phyloP scores from a whole-genome alignment of 2,329 filamentous ascomycete genomes.

The Aaosphaeria arxii region DNA sequence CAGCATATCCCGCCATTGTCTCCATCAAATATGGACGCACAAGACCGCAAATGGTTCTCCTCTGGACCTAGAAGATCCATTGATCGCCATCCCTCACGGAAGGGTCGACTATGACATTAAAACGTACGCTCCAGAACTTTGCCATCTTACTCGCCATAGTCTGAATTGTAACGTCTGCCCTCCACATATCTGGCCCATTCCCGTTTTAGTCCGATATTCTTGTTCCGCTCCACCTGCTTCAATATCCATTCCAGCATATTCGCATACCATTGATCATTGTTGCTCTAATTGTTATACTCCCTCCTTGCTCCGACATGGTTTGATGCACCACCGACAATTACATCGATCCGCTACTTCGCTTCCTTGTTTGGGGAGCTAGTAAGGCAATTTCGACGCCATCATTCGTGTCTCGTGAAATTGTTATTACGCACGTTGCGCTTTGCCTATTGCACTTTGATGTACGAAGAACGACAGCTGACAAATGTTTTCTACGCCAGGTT shows the following conservation, averaged over 20 bases:
- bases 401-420: too few species aligned
- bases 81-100: conserved; percentile 65
- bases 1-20: conserved; percentile 68
- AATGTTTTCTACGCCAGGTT: conserved; percentile 46
- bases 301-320: too few species aligned
- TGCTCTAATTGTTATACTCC: too few species aligned
- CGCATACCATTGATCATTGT: too few species aligned
- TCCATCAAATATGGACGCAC: conserved; percentile 70
- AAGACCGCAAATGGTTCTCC: conserved; percentile 53
- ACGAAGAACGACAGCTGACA: conserved; percentile 3
- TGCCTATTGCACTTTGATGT: background rate
- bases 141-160: conserved; percentile 1
- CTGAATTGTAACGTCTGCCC: background rate
- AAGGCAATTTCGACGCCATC: too few species aligned
- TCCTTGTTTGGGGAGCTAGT: too few species aligned
- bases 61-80: conserved; percentile 63
- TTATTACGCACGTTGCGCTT: too few species aligned
- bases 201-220: background rate
- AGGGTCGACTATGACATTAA: conserved; percentile 69
- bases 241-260: too few species aligned
- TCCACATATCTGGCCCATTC: background rate
- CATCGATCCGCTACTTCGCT: too few species aligned
- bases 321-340: too few species aligned
- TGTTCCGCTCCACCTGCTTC: too few species aligned
- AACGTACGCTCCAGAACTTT: conserved; percentile 50